These are phyloP conservation scores for Cladorrhinum sp. DNA, from an alignment of 2,329 filamentous ascomycete genomes.

Conservation along the genomic window DNA sequence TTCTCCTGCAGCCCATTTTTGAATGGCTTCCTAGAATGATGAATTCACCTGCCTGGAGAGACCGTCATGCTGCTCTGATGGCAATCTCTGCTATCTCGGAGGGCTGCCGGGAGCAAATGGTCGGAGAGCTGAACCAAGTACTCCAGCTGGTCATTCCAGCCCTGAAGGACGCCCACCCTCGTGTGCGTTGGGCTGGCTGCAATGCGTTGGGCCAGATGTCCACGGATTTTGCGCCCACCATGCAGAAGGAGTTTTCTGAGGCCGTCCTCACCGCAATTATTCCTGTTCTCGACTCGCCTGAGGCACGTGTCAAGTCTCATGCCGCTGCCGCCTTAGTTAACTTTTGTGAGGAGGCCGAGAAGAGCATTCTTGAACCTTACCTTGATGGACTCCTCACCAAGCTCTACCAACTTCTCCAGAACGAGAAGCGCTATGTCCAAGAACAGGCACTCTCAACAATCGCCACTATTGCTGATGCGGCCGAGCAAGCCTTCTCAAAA, in stretches of 20 bases:
- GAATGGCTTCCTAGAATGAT: conserved; percentile 98
- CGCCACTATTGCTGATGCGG: conserved; percentile 97
- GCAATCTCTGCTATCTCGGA: conserved; percentile 98
- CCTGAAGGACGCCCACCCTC: conserved; percentile 82
- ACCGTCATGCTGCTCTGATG: conserved; percentile 95
- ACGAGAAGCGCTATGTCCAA: conserved; percentile 92
- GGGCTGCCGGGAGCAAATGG: conserved; percentile 93
- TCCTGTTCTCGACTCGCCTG: conserved; percentile 82
- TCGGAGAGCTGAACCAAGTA: conserved; percentile 89
- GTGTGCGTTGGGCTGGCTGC: conserved; percentile 95
- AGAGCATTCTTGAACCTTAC: conserved; percentile 85
- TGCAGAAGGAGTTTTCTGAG: conserved; percentile 94
- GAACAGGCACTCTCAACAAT: conserved; percentile 97
- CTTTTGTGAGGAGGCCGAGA: conserved; percentile 98
- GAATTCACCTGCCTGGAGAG: conserved; percentile 89
- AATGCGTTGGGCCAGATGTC: conserved; percentile 99
- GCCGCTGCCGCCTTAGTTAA: conserved; percentile 97
- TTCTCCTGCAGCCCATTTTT: conserved; percentile 91
- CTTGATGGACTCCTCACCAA: conserved; percentile 82
- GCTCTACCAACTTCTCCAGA: conserved; percentile 83
- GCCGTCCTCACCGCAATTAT: conserved; percentile 87
- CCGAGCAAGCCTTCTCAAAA: conserved; percentile 88
- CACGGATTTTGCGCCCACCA: conserved; percentile 95
- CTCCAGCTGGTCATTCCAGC: conserved; percentile 92
- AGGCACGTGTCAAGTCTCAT: conserved; percentile 93